phyloP scores from a whole-genome alignment of 345 rosid species.

The Diplotaxis tenuifolia region DNA sequence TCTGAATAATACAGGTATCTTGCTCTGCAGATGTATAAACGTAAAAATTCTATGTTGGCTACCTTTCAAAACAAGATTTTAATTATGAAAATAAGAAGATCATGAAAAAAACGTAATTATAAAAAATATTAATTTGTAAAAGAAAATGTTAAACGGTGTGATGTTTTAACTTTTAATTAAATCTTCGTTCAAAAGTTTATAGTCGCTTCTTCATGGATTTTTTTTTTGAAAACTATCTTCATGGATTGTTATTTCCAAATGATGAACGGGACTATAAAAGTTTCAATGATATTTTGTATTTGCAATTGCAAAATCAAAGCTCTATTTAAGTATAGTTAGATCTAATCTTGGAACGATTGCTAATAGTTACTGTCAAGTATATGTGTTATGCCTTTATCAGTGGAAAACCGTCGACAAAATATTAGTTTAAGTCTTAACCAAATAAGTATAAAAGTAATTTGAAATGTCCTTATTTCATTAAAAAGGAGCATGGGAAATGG shows the following conservation, averaged over 20 bases:
- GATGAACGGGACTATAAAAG: background rate
- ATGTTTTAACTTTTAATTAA: background rate
- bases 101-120: background rate
- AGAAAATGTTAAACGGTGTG: background rate
- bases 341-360: background rate
- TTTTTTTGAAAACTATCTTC: too few relatives aligned
- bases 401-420: constrained; percentile 15
- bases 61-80: background rate
- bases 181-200: background rate
- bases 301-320: background rate
- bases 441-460: background rate
- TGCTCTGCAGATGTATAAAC: background rate
- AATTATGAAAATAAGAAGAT: background rate
- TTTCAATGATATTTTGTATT: background rate
- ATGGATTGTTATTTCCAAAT: too few relatives aligned
- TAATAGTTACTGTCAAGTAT: background rate
- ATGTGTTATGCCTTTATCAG: background rate
- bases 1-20: background rate
- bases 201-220: too few relatives aligned
- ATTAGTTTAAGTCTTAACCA: constrained; percentile 7
- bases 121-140: background rate
- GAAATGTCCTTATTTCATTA: background rate
- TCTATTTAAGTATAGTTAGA: background rate
- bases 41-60: background rate
- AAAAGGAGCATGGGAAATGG: constrained; percentile 33